Conservation (phyloP, 148 eudicot species). For the Arbutus unedo region DNA sequence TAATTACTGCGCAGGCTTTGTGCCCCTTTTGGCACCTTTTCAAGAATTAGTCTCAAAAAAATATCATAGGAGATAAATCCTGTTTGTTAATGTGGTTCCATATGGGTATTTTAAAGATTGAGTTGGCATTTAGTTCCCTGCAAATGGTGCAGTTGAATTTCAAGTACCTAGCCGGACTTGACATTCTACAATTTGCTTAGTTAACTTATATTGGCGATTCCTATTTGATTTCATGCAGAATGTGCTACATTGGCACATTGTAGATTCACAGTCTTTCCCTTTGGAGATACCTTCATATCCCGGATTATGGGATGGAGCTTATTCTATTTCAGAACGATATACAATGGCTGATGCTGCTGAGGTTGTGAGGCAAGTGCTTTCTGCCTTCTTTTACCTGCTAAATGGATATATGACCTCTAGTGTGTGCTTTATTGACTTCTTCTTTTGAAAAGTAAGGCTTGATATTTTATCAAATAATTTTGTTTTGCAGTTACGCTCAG, state of each 20-base stretch:
- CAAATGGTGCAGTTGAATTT: not conserved
- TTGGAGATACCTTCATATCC: constrained; percentile 91
- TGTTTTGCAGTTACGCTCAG: constrained; percentile 72
- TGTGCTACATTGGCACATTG: constrained; percentile 97
- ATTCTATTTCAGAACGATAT: constrained; percentile 70
- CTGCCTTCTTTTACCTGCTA: constrained; percentile 10
- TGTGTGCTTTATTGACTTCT: constrained; percentile 1
- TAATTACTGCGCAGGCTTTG: not conserved
- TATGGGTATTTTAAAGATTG: not conserved
- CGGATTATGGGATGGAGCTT: constrained; percentile 83
- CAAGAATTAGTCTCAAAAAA: not conserved
- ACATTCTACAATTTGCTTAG: not conserved
- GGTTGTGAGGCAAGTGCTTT: constrained; percentile 68
- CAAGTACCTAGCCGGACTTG: not conserved
- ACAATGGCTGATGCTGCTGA: constrained; percentile 77
- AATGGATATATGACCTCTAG: not conserved
- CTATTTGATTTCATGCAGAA: constrained; percentile 44
- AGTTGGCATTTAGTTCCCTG: not conserved
- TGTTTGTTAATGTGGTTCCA: not conserved
- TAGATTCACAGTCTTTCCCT: constrained; percentile 87
- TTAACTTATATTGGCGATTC: not conserved
- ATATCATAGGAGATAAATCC: not conserved
- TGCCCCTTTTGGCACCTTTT: not conserved
- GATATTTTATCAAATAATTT: not conserved
- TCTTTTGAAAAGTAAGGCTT: not conserved